These are phyloP conservation scores for Fusarium torreyae DNA, from an alignment of 2,329 filamentous ascomycete species.

Conservation along the genomic window DNA sequence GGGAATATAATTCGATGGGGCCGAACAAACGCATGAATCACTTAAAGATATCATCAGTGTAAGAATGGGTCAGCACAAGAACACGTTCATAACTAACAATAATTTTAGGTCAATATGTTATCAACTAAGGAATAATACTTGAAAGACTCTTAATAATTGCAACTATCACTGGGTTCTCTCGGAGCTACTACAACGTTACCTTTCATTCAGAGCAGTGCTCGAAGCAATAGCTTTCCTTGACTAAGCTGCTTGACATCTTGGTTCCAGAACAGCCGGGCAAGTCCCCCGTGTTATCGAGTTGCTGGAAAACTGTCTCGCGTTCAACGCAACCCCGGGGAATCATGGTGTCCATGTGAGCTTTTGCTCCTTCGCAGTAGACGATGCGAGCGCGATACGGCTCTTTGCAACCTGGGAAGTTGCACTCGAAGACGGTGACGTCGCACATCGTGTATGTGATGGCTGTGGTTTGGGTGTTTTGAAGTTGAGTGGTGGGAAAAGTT, in stretches of 20 bases:
- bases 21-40: no score
- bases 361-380: constrained; percentile 1
- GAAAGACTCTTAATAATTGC: neutral
- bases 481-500: neutral
- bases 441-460: constrained; percentile 3
- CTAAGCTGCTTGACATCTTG: neutral
- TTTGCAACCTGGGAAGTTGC: neutral
- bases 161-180: no score
- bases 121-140: neutral
- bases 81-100: no score
- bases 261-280: neutral
- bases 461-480: neutral
- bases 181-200: no score
- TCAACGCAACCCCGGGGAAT: neutral
- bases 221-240: neutral
- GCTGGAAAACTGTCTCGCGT: neutral
- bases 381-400: neutral
- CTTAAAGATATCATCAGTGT: no score
- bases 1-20: no score
- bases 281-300: neutral
- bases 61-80: no score
- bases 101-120: no score
- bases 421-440: neutral
- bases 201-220: neutral
- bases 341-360: neutral